These are phyloP conservation scores for Fonsecaea monophora DNA, from an alignment of 2,329 filamentous ascomycete species.

Conservation along the genomic window DNA sequence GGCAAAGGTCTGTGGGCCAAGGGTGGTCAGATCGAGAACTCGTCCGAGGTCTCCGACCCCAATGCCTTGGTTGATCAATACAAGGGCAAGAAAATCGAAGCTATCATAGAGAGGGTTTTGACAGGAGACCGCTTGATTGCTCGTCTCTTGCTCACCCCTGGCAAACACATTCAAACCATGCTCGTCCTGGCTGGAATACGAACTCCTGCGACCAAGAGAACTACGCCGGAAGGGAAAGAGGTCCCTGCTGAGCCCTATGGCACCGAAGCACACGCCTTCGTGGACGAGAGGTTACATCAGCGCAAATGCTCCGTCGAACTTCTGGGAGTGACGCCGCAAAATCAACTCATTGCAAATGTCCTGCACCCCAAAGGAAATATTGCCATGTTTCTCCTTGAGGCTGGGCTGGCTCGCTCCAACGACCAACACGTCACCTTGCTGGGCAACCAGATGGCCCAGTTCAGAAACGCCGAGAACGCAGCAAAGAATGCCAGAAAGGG, in stretches of 20 bases:
- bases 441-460: constrained; percentile 81
- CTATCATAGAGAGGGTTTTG: constrained; percentile 87
- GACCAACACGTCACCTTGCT: constrained; percentile 95
- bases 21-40: constrained; percentile 71
- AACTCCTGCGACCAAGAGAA: constrained; percentile 85
- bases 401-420: constrained; percentile 88
- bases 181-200: constrained; percentile 88
- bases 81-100: constrained; percentile 85
- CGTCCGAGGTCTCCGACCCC: constrained; percentile 79
- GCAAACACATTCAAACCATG: constrained; percentile 87
- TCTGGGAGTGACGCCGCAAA: constrained; percentile 86
- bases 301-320: constrained; percentile 82
- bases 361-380: constrained; percentile 92
- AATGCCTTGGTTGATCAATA: constrained; percentile 77
- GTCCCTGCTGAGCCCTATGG: constrained; percentile 88
- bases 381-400: constrained; percentile 85
- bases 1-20: constrained; percentile 80
- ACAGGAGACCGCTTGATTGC: constrained; percentile 89
- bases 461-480: constrained; percentile 84
- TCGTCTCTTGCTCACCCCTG: constrained; percentile 78
- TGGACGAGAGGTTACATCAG: constrained; percentile 85
- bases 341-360: constrained; percentile 85
- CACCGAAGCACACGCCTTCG: constrained; percentile 85
- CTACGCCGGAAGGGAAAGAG: constrained; percentile 76
- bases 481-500: constrained; percentile 79